Evolutionary conservation across 176 grass and related monocot genomes (phyloP), one percentile per base, ranked within the genome.

Genomic region (Guadua angustifolia): DNA sequence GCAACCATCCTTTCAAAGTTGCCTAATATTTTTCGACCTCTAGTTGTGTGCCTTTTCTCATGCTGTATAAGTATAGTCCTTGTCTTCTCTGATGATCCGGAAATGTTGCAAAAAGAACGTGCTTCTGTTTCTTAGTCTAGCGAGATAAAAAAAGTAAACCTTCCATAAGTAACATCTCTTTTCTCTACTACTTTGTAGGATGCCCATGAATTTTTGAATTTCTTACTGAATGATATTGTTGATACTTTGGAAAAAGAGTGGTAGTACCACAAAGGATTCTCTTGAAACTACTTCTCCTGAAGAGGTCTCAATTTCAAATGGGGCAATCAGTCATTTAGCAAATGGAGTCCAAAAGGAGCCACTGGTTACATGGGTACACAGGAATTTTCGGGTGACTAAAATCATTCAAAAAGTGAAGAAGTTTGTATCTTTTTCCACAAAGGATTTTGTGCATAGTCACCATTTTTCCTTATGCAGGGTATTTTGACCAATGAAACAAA

Each of bases 191-290:
- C 15, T 85, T 19, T 92, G 66, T 91, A 98, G 95, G 95, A 98
- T 88, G 95, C 92, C 80, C 95, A 98, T 85, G 95, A 98, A 49
- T 98, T 98, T 87, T 82, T 94, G 75, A 98, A 95, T 62, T 95
- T 93, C 83, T 87, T 98, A 78, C 67, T 98, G 29, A 95, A 98
- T 73, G 89, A 98, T n/a, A 90, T 98, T 84, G 87, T 98, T 67
- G 92, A 95, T 80, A 95, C 93, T 85, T 72, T 98, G 62, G 95
- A 98, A 80, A 94, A 90, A 73, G 95, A 93, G 66, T 86, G 83
- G 83, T 14, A 86, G 61, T 84, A 44, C 62, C 60, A 43, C 66
- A 76, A 90, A 90, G n/a, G n/a, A 64, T 75, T 88, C 90, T 71
- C 87, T 86, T 69, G 49, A 74, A 73, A 29, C 29, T 29, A 29